Conservation (phyloP, 192 early-diverging fungal species). For the Backusella tuberculispora region DNA sequence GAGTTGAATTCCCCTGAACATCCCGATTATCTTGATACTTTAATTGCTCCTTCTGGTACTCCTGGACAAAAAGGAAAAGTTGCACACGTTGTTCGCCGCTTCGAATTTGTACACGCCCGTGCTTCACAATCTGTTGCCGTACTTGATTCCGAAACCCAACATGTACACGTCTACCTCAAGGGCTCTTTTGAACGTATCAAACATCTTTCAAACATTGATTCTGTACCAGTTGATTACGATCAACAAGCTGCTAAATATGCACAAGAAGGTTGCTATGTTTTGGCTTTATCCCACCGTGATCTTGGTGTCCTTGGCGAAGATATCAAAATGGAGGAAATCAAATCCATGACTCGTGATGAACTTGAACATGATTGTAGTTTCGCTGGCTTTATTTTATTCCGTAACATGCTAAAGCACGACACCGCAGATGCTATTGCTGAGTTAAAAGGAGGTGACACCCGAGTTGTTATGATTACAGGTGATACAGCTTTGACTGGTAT, state of each 20-base stretch:
- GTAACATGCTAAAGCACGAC: constrained; percentile 78
- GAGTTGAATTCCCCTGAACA: constrained; percentile 34
- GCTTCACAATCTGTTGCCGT: constrained; percentile 76
- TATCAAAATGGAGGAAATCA: constrained; percentile 41
- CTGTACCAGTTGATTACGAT: constrained; percentile 63
- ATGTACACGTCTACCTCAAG: constrained; percentile 71
- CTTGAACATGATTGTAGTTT: constrained; percentile 60
- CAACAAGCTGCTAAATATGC: constrained; percentile 60
- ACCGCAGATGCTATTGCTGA: constrained; percentile 67
- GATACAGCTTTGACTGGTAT: constrained; percentile 78
- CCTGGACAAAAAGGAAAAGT: constrained; percentile 32
- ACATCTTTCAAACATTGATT: constrained; percentile 46
- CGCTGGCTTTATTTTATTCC: constrained; percentile 71
- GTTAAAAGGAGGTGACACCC: constrained; percentile 66
- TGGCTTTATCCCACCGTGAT: constrained; percentile 69
- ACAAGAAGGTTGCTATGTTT: constrained; percentile 78
- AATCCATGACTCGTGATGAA: constrained; percentile 55
- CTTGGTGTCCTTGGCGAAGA: constrained; percentile 53
- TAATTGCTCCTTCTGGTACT: constrained; percentile 43
- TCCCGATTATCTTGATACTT: constrained; percentile 52
- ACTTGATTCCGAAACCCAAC: constrained; percentile 54
- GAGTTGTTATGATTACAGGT: constrained; percentile 85
- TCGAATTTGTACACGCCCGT: constrained; percentile 78
- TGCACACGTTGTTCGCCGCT: constrained; percentile 66
- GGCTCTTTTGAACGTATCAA: constrained; percentile 79